Base-by-base conservation (phyloP, 2,329 filamentous ascomycete species). In the Fusarium sp. region DNA sequence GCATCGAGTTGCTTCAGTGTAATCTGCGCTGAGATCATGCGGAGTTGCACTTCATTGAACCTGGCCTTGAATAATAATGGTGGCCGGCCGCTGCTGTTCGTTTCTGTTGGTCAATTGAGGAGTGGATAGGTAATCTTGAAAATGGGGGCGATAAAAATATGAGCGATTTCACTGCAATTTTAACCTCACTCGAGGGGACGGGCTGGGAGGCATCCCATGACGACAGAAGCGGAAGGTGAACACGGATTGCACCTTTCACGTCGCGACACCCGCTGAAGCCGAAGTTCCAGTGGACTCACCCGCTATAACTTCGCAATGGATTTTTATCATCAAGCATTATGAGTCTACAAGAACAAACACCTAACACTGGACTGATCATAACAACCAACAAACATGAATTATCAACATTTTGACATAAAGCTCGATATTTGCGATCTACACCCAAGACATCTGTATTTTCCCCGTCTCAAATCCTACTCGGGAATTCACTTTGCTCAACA, bases 381-480 rank as follows among this genome's bases (percentile, higher is more conserved):
- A 25, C 24, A 0, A 45, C 25, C 16, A 54, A 10, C 9, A 22
- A 14, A 18, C 20, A 20, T 20, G 14, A 29, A 1, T 29, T 16
- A 9, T 7, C 7, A n/a, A 14, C 1, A 30, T 18, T 52, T 75
- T 10, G 66, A 78, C 20, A 55, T 77, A 7, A 63, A 75, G 29
- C 75, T 85, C 4, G 83, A 85, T 45, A 71, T 81, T 84, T 34
- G 72, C 75, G 13, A 79, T 86, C 13, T 86, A 86, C 67, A 87
- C 83, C 0, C 83, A 82, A 52, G 76, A 86, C 41, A 79, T 77
- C 41, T 74, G 84, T 30, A 78, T 78, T 61, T 87, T 81, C 70
- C 58, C 76, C 0, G 18, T 81, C 11, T 7, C 70, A 2, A 69
- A 76, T 32, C n/a, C 73, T 3, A 67, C 65, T 20, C 58, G 45